Percentiles rank a stretch among this genome's conserved stretches.
Conservation (phyloP, 2,329 filamentous ascomycete genomes). For the Botryotinia globosa region DNA sequence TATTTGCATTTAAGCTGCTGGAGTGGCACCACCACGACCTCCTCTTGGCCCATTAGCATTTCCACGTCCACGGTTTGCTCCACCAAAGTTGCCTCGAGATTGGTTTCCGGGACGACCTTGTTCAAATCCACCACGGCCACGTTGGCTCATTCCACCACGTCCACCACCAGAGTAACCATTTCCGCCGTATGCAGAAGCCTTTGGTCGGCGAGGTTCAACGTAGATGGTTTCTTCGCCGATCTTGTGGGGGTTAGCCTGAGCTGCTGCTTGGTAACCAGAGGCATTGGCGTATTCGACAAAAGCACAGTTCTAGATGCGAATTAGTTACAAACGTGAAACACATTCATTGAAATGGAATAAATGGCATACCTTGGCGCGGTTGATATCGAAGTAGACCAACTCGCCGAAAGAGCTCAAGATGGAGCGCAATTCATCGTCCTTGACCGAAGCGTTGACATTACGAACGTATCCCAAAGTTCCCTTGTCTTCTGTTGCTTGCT, state of each 20-base stretch:
- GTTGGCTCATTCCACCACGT: constrained; percentile 58
- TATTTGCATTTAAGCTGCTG: constrained; percentile 22
- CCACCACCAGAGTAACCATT: constrained; percentile 61
- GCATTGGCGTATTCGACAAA: constrained; percentile 89
- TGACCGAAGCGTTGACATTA: constrained; percentile 87
- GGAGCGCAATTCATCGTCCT: constrained; percentile 67
- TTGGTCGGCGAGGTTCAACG: constrained; percentile 85
- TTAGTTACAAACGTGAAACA: constrained; percentile 21
- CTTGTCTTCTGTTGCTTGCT: constrained; percentile 63
- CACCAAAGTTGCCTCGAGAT: constrained; percentile 40
- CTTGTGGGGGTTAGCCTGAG: constrained; percentile 79
- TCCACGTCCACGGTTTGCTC: constrained; percentile 59
- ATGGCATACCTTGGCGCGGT: constrained; percentile 71
- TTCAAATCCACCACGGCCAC: constrained; percentile 66
- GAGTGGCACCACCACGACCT: constrained; percentile 53
- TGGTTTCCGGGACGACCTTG: constrained; percentile 47
- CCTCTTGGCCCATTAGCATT: constrained; percentile 60
- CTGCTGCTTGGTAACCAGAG: constrained; percentile 79
- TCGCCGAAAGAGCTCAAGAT: constrained; percentile 70
- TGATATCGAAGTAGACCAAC: constrained; percentile 72
- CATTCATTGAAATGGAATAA: background rate
- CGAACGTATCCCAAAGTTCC: constrained; percentile 87
- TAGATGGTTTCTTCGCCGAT: constrained; percentile 79
- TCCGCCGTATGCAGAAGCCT: constrained; percentile 67
- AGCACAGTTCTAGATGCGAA: constrained; percentile 73